Base-by-base conservation (phyloP, 306 rosid species). In the Prunus davidiana region DNA sequence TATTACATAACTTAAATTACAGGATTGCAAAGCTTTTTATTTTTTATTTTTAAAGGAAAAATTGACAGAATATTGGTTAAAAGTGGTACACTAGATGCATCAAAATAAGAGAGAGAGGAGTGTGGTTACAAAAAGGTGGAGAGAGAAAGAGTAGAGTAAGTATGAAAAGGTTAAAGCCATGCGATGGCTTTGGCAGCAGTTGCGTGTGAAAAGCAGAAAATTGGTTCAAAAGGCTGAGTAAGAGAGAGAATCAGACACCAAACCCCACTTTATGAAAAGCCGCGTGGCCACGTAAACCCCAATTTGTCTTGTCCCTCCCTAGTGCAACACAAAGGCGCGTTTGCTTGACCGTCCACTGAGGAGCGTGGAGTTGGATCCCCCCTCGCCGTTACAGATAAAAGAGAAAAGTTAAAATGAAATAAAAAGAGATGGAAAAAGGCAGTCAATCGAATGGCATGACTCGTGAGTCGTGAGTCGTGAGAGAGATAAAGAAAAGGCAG, bases 191-290 rank as follows among this genome's bases (percentile, higher is more conserved):
- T 84, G 90, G 52, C 76, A 84, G 87, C 79, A 69, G 75, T 87
- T 91, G 96, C 89, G 93, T 93, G 96, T 88, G 89, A 87, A 89
- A 84, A 87, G 92, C 87, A 76, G 86, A 83, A 84, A 78, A 78
- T 87, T 87, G 78, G 96, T 81, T 82, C 75, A 82, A 80, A 73
- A 61, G 78, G 6, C 15, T 16, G 25, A 52, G 57, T 14, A 16
- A 52, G 57, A 1, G 57, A 16, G 22, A 52, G 20, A 47, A 47
- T 10, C 15, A 52, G 57, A 52, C 5, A 58, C 18, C 64, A 4
- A 58, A 27, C 30, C 30, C 9, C 16, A 58, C 34, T 58, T 5
- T 4, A 24, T 27, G 32, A 24, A 10, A 47, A 24, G 13, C 34
- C 34, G 15, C 64, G 34, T 56, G 61, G 61, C 51, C 9, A 34